These are phyloP conservation scores for Dactylellina haptotyla DNA, from an alignment of 2,329 filamentous ascomycete species.

Conservation along the genomic window DNA sequence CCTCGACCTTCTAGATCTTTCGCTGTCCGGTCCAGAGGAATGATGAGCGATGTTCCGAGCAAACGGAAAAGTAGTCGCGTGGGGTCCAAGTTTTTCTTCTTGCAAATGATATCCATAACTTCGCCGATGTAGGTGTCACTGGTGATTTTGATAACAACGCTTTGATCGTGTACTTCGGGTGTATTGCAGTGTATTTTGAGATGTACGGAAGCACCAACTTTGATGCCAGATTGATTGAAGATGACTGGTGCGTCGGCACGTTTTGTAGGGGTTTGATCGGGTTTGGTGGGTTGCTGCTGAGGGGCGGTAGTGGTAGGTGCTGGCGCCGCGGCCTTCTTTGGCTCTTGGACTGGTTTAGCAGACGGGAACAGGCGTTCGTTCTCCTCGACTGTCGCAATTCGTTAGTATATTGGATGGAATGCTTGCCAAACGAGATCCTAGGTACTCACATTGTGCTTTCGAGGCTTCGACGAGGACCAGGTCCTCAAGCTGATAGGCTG, in stretches of 20 bases:
- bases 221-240: slow-evolving; percentile 40
- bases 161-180: slow-evolving; percentile 67
- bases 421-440: background rate
- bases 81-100: slow-evolving; percentile 81
- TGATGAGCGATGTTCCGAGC: slow-evolving; percentile 72
- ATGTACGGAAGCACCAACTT: slow-evolving; percentile 56
- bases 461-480: slow-evolving; percentile 81
- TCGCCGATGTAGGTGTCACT: slow-evolving; percentile 86
- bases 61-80: slow-evolving; percentile 81
- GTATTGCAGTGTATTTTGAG: slow-evolving; percentile 57
- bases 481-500: slow-evolving; percentile 83
- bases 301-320: slow-evolving; percentile 7
- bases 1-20: slow-evolving; percentile 79
- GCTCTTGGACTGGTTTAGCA: slow-evolving; percentile 28
- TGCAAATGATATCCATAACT: slow-evolving; percentile 80
- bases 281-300: slow-evolving; percentile 20
- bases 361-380: slow-evolving; percentile 49
- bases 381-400: slow-evolving; percentile 33
- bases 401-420: slow-evolving; percentile 1
- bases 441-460: slow-evolving; percentile 68
- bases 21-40: slow-evolving; percentile 77
- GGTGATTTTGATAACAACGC: slow-evolving; percentile 78
- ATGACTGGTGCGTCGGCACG: slow-evolving; percentile 38
- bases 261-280: slow-evolving; percentile 36
- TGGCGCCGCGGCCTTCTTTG: slow-evolving; percentile 14